Conservation (phyloP, 2,329 filamentous ascomycete species). For the Aspergillus pseudotamarii region DNA sequence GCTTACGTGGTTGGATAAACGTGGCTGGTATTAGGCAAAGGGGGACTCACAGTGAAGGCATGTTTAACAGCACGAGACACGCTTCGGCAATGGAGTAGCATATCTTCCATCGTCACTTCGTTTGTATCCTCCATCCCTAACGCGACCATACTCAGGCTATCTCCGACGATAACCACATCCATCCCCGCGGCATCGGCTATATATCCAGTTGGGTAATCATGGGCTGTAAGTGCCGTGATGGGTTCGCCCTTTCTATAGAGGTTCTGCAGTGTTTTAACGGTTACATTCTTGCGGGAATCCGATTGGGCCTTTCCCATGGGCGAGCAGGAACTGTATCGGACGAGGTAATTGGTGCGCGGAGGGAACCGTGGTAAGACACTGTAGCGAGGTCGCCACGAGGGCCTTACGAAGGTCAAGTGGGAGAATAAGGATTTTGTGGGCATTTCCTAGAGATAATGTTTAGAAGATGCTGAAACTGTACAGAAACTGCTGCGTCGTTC, state of each 20-base stretch:
- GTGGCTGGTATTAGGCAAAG: not conserved
- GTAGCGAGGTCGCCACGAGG: not conserved
- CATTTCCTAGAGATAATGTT: not conserved
- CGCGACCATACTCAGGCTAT: constrained; percentile 94
- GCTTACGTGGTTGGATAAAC: too few relatives aligned
- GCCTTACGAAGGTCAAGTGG: not conserved
- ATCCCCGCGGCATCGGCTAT: constrained; percentile 90
- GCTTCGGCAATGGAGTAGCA: constrained; percentile 88
- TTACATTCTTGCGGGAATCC: not conserved
- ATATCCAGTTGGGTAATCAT: constrained; percentile 90
- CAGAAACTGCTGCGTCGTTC: too few relatives aligned
- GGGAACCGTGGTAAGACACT: not conserved
- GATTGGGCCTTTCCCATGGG: not conserved
- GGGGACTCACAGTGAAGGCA: constrained; percentile 74
- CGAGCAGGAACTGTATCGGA: not conserved
- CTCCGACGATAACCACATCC: constrained; percentile 86
- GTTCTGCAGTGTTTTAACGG: not conserved
- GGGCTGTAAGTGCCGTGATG: not conserved
- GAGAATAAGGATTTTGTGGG: not conserved
- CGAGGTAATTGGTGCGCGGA: not conserved
- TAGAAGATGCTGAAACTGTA: not conserved
- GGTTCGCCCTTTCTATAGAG: not conserved
- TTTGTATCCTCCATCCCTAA: constrained; percentile 94
- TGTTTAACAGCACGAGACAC: constrained; percentile 78
- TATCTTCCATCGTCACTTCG: constrained; percentile 88